Base-by-base conservation (phyloP, 2,329 filamentous ascomycete genomes). In the Fusarium sp. region DNA sequence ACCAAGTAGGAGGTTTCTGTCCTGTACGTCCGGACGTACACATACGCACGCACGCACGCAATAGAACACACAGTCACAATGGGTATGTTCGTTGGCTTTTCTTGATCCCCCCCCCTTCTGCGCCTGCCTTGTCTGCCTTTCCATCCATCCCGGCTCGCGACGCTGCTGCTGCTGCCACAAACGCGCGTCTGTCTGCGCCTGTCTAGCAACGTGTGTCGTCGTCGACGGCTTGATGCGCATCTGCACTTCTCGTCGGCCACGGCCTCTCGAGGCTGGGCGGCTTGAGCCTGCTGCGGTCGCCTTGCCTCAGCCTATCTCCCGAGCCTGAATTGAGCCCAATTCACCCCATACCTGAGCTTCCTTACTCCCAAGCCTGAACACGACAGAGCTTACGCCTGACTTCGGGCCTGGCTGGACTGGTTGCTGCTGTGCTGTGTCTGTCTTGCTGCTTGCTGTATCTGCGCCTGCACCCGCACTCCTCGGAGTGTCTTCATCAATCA, bases 401-500 rank as follows among this genome's bases (percentile, higher is more conserved):
- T 30, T 54, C 18, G 50, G 50, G 50, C 50, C 50, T 54, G 50
- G 50, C 50, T 54, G 50, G 50, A 30, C 50, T 54, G 50, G 50
- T 58, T 54, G 39, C 45, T 50, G 70, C 45, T 63, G 65, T 75
- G 70, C 67, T 74, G 67, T 74, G 71, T 71, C 63, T 66, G 62
- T 61, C 45, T 68, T 69, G 68, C 60, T 67, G 61, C 62, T 75
- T 67, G 66, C 62, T 75, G 65, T 73, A 72, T 70, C 71, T 64
- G 63, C 70, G 59, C 71, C 68, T 72, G 67, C 70, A 52, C 68
- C 77, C 70, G 70, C 77, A 78, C 77, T 78, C 77, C 77, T 79
- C 56, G 77, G 77, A 79, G 77, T 79, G 77, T 79, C 71, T 69
- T 79, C 75, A 79, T 79, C 80, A 80, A 77, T 79, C 80, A 79